phyloP scores from a whole-genome alignment of 2,329 filamentous ascomycete species.

The Aspergillus nomiae region DNA sequence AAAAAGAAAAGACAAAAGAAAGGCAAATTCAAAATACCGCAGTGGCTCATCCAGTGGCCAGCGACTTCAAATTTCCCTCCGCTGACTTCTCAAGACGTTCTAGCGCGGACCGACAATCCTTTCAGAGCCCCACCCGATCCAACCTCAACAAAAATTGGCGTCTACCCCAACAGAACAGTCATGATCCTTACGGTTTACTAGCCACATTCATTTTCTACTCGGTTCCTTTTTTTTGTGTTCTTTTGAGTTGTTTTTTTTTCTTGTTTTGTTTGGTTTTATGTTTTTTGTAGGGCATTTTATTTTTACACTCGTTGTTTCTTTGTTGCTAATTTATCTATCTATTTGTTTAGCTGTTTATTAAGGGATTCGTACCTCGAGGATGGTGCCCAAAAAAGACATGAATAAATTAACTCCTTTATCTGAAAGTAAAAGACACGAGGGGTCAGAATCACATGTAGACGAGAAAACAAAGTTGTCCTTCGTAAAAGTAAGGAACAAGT shows the following conservation, averaged over 20 bases:
- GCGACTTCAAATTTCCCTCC: neutral
- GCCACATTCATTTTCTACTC: neutral
- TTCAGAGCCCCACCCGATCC: conserved; percentile 8
- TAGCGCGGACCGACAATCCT: neutral
- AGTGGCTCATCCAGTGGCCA: neutral
- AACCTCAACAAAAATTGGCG: conserved; percentile 19
- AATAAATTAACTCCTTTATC: neutral
- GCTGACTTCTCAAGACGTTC: neutral
- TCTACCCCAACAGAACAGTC: conserved; percentile 19
- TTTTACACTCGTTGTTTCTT: neutral
- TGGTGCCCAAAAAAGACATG: neutral
- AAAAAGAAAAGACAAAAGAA: too few species aligned
- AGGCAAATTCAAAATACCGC: too few species aligned
- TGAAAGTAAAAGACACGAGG: neutral
- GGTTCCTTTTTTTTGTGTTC: neutral
- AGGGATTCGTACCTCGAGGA: neutral
- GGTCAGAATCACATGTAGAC: neutral
- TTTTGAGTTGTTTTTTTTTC: neutral
- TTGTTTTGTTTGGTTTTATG: neutral
- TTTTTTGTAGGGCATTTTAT: neutral
- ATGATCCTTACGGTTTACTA: neutral
- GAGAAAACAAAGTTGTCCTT: neutral
- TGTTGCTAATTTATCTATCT: neutral
- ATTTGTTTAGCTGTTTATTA: neutral
- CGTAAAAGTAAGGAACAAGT: neutral